phyloP scores from a whole-genome alignment of 2,329 filamentous ascomycete genomes.

The Curvularia sp. region DNA sequence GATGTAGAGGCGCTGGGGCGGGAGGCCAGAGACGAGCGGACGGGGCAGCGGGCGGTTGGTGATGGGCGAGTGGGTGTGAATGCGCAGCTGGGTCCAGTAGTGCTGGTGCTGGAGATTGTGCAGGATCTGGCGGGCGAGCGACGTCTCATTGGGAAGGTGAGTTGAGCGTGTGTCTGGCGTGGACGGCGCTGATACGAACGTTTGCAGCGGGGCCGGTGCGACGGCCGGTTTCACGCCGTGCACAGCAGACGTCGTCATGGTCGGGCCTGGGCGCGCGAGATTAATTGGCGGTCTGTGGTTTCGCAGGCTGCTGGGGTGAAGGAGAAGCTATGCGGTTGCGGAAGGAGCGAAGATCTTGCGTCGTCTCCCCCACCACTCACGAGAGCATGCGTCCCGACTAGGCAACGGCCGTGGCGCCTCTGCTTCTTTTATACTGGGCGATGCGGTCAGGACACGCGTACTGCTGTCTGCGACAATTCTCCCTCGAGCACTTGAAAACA shows the following conservation, averaged over 20 bases:
- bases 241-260: slow-evolving; percentile 36
- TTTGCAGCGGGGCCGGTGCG: slow-evolving; percentile 42
- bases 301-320: slow-evolving; percentile 26
- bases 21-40: slow-evolving; percentile 73
- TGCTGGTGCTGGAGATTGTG: slow-evolving; percentile 79
- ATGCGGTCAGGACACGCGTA: not conserved
- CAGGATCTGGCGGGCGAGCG: slow-evolving; percentile 67
- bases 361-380: slow-evolving; percentile 25
- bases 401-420: slow-evolving; percentile 8
- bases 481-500: not conserved
- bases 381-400: slow-evolving; percentile 16
- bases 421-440: not conserved
- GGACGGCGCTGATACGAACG: slow-evolving; percentile 33
- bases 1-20: slow-evolving; percentile 75
- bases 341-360: slow-evolving; percentile 43
- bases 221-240: slow-evolving; percentile 33
- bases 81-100: slow-evolving; percentile 70
- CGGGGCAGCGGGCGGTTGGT: slow-evolving; percentile 58
- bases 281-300: slow-evolving; percentile 36
- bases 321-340: slow-evolving; percentile 35
- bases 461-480: not conserved
- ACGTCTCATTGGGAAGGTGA: slow-evolving; percentile 48
- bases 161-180: slow-evolving; percentile 17
- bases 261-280: slow-evolving; percentile 16
- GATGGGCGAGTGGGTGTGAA: slow-evolving; percentile 58